Conservation (phyloP, 495 filamentous ascomycete species). For the Apiosordaria backusii region DNA sequence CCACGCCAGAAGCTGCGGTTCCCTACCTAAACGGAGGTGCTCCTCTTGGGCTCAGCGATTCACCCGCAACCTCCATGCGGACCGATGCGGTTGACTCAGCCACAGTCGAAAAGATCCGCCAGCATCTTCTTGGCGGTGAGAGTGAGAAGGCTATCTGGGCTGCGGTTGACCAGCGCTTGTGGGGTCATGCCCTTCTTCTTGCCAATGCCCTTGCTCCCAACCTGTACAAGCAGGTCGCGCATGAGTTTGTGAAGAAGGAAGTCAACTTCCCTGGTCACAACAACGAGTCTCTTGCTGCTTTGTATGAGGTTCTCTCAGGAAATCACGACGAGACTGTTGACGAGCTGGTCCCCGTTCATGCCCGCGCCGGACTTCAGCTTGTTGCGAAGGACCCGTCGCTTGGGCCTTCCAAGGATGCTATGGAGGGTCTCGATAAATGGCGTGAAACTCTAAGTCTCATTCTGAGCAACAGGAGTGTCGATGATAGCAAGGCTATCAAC, state of each 20-base stretch:
- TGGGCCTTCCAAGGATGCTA: constrained; percentile 63
- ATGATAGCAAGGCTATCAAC: constrained; percentile 71
- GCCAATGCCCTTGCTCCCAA: constrained; percentile 68
- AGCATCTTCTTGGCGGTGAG: constrained; percentile 70
- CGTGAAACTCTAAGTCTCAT: constrained; percentile 82
- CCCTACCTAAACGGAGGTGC: constrained; percentile 35
- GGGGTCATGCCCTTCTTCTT: constrained; percentile 94
- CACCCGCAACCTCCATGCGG: constrained; percentile 30
- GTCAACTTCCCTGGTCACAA: constrained; percentile 73
- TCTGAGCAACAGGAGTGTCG: constrained; percentile 77
- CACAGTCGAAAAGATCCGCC: constrained; percentile 65
- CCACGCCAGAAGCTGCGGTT: constrained; percentile 25
- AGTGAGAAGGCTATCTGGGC: constrained; percentile 90
- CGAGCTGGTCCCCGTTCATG: constrained; percentile 92
- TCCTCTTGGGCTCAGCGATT: constrained; percentile 20
- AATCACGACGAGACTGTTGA: constrained; percentile 94
- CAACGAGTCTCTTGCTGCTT: constrained; percentile 77
- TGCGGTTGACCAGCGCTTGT: constrained; percentile 88
- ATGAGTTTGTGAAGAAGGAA: constrained; percentile 91
- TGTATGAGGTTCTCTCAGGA: constrained; percentile 91
- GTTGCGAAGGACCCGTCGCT: constrained; percentile 63
- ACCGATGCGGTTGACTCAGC: constrained; percentile 64
- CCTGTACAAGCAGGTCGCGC: constrained; percentile 84
- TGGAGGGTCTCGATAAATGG: constrained; percentile 89
- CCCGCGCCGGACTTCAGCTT: constrained; percentile 87